These are phyloP conservation scores for Coniochaeta sp. DNA, from an alignment of 2,329 filamentous ascomycete species.

Conservation along the genomic window DNA sequence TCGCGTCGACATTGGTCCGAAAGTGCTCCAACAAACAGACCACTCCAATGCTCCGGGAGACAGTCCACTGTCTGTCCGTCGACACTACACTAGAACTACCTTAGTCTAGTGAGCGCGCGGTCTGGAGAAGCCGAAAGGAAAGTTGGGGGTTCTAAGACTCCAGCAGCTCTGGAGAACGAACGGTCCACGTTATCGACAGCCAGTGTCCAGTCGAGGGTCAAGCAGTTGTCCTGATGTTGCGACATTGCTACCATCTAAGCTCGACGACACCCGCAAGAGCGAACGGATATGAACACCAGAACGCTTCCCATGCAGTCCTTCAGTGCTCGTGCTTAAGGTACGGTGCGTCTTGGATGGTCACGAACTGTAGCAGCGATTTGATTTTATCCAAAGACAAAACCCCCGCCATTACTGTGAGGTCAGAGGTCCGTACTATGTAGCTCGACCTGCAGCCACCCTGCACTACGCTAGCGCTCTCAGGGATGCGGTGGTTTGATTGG, in stretches of 20 bases:
- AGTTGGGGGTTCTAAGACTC: neutral
- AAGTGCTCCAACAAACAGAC: conserved; percentile 7
- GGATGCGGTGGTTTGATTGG: neutral
- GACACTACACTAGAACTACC: no score
- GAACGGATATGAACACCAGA: neutral
- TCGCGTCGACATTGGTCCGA: conserved; percentile 31
- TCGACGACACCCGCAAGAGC: neutral
- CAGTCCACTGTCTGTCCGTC: neutral
- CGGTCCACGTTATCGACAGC: neutral
- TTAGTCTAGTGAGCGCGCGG: neutral
- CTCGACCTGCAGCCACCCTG: neutral
- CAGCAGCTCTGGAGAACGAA: neutral
- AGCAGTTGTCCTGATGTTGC: no score
- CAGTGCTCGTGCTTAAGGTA: neutral
- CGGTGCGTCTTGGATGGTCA: no score
- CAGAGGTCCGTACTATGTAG: neutral
- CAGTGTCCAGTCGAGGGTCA: neutral
- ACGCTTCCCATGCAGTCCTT: no score
- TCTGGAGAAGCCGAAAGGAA: neutral
- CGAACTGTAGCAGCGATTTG: neutral
- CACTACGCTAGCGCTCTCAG: neutral
- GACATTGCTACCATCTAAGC: neutral
- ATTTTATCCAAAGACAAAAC: neutral
- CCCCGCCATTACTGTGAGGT: neutral
- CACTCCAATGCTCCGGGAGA: no score